phyloP scores from a whole-genome alignment of 1,284 basidiomycete species.

The Phlebopus sp. region DNA sequence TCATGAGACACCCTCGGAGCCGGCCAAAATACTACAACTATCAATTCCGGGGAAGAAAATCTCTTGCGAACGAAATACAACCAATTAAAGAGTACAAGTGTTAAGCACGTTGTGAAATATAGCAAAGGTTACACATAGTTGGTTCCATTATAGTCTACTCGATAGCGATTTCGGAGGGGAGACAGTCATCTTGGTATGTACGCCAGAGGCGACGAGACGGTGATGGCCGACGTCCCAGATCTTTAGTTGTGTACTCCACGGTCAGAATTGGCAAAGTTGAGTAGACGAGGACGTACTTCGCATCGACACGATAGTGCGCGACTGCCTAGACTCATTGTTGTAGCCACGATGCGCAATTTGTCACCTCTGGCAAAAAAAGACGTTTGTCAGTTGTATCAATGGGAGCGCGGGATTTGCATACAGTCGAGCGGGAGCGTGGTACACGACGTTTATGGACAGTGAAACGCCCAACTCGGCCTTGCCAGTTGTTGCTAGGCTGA shows the following conservation, averaged over 20 bases:
- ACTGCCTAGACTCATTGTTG: constrained; percentile 26
- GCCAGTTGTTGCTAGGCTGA: constrained; percentile 23
- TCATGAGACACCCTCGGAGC: too few species aligned
- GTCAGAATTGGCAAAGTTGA: neutral
- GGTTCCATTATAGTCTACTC: constrained; percentile 22
- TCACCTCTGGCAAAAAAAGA: constrained; percentile 23
- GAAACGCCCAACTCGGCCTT: constrained; percentile 33
- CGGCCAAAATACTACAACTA: too few species aligned
- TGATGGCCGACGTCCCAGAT: constrained; percentile 37
- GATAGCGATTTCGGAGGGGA: constrained; percentile 12
- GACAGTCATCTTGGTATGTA: constrained; percentile 38
- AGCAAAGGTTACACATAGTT: neutral
- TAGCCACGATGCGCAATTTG: constrained; percentile 28
- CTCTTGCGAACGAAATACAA: too few species aligned
- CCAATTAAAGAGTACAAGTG: too few species aligned
- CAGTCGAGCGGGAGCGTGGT: constrained; percentile 39
- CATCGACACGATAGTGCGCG: constrained; percentile 28
- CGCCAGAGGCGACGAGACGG: constrained; percentile 35
- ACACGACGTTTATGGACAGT: constrained; percentile 38
- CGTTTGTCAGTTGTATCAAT: neutral
- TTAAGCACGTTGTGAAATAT: constrained; percentile 3
- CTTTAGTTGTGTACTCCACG: constrained; percentile 15
- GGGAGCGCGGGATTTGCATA: constrained; percentile 17
- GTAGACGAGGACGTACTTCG: constrained; percentile 18
- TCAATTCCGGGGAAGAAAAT: too few species aligned